phyloP scores from a whole-genome alignment of 2,329 filamentous ascomycete genomes.

The Xylaria sp. region DNA sequence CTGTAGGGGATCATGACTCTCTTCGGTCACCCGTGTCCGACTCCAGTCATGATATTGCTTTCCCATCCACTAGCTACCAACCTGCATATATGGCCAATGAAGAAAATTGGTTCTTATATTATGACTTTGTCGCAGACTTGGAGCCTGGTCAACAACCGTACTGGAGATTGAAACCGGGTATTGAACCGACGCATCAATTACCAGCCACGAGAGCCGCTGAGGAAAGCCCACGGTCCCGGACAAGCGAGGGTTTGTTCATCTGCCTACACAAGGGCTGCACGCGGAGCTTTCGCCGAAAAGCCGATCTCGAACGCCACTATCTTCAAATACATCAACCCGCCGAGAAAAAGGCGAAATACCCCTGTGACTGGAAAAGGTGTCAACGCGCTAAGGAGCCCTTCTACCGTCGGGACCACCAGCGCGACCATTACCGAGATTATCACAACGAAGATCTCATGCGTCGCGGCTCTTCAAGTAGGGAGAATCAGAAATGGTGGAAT shows the following conservation, averaged over 20 bases:
- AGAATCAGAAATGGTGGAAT: conserved; percentile 53
- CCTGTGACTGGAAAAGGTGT: conserved; percentile 65
- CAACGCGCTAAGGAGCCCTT: conserved; percentile 59
- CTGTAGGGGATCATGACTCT: conserved; percentile 15
- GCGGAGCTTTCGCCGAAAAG: conserved; percentile 60
- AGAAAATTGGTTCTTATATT: conserved; percentile 31
- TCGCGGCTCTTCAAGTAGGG: conserved; percentile 41
- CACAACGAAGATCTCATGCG: conserved; percentile 61
- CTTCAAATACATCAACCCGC: conserved; percentile 59
- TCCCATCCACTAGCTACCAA: neutral
- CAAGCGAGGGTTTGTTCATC: conserved; percentile 33
- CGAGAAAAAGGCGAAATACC: conserved; percentile 55
- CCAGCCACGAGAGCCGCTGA: conserved; percentile 31
- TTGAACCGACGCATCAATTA: conserved; percentile 19
- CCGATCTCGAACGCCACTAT: conserved; percentile 65
- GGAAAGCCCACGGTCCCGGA: conserved; percentile 34
- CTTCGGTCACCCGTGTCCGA: conserved; percentile 4
- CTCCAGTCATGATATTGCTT: conserved; percentile 5
- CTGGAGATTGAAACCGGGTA: conserved; percentile 39
- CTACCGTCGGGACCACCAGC: conserved; percentile 65
- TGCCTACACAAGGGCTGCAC: conserved; percentile 51
- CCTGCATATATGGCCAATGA: neutral
- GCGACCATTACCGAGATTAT: conserved; percentile 65
- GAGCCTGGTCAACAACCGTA: conserved; percentile 38
- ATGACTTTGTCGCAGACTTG: conserved; percentile 39